Base-by-base conservation (phyloP, 2,329 filamentous ascomycete species). In the Beauveria brongniartii region DNA sequence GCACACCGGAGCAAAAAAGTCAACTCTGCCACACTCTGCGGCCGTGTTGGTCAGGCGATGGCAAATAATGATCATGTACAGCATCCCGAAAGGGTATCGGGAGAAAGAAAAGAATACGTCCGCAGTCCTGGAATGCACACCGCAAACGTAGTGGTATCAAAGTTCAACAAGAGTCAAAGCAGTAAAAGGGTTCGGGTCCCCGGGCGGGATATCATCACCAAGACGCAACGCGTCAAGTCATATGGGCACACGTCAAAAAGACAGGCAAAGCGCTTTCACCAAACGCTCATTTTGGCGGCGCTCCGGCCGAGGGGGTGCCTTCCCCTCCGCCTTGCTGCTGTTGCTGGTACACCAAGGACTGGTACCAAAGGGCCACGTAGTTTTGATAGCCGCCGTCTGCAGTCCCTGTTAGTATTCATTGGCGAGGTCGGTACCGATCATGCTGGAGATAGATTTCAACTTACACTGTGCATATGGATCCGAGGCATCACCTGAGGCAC, bases 281-380 rank as follows among this genome's bases (percentile, higher is more conserved):
- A 66, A 72, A 52, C 72, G 71, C 61, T 73, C 69, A 63, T 50
- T 57, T 57, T 20, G 55, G 34, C 18, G 73, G 67, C 56, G 70
- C 72, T 63, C 73, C 73, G 41, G 69, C 66, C 40, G 72, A 67
- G 2, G 64, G 62, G 50, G 57, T 54, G 26, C 50, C 48, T 22
- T 74, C 65, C 63, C 74, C 72, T 63, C 74, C 72, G 63, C 73
- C 71, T 65, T 72, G 70, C 52, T 72, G 70, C 58, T 76, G 75
- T 63, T 74, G 76, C 67, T 78, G 75, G 64, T 75, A 75, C 70
- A 78, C 72, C 69, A 82, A 69, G 34, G 88, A 89, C 69, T 90
- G 86, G 75, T 91, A 92, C 90, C 90, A 94, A 67, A 92, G 80
- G 46, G 88, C 84, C 62, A 91, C 75, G 71, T 93, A 94, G 67